These are phyloP conservation scores for Hypsizygus marmoreus DNA, from an alignment of 768 basidiomycete species.

Conservation along the genomic window DNA sequence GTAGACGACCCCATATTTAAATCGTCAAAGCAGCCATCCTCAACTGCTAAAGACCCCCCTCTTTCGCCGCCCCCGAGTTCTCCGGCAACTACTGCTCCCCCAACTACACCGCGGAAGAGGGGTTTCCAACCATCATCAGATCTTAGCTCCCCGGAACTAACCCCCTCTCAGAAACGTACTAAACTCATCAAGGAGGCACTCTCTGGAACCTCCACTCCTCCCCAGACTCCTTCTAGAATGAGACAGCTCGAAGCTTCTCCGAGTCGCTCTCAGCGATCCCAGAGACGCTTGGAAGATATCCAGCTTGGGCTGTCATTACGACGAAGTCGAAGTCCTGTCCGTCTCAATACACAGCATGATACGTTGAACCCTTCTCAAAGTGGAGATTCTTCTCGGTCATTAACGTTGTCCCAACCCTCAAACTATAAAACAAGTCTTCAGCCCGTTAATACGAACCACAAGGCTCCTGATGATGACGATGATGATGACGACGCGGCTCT, in stretches of 20 bases:
- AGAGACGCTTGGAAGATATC: constrained; percentile 7
- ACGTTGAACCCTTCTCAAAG: too few relatives aligned
- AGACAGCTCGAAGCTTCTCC: background rate
- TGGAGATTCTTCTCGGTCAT: too few relatives aligned
- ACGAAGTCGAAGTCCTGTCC: background rate
- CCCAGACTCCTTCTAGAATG: background rate
- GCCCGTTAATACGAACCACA: background rate
- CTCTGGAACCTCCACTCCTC: background rate
- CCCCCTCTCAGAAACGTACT: constrained; percentile 21
- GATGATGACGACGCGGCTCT: constrained; percentile 5
- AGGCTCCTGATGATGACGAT: background rate
- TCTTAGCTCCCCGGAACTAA: constrained; percentile 2
- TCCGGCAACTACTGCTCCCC: background rate
- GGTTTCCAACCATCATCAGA: background rate
- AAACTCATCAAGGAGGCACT: constrained; percentile 22
- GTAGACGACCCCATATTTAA: constrained; percentile 15
- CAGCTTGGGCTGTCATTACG: background rate
- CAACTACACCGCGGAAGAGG: constrained; percentile 15
- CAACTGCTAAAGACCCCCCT: background rate
- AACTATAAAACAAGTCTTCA: background rate
- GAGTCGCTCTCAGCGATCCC: constrained; percentile 2
- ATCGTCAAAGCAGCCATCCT: background rate
- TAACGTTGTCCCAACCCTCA: too few relatives aligned
- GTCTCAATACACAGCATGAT: too few relatives aligned
- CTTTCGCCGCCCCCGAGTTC: background rate